These are phyloP conservation scores for Lachancea cidri DNA, from an alignment of 805 yeast species.

Conservation along the genomic window DNA sequence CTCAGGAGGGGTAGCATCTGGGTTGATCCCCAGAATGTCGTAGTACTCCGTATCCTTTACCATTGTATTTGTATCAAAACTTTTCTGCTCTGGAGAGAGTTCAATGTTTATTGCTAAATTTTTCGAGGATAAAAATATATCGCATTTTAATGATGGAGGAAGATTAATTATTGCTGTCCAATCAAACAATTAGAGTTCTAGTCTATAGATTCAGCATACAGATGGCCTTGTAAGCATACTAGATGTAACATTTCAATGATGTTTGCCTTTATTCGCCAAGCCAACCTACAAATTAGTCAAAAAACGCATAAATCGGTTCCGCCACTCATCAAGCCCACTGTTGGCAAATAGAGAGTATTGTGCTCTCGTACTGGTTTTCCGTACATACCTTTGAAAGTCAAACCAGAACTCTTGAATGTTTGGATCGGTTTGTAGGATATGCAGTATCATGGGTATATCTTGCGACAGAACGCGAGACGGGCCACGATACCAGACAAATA, in stretches of 20 bases:
- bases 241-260: no score
- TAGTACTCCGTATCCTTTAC: conserved; percentile 85
- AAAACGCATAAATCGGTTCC: conserved; percentile 1
- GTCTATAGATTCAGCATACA: no score
- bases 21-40: conserved; percentile 64
- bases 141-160: not conserved
- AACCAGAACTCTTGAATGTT: conserved; percentile 2
- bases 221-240: no score
- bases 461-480: conserved; percentile 6
- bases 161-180: no score
- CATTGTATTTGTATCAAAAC: conserved; percentile 37
- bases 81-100: not conserved
- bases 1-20: conserved; percentile 70
- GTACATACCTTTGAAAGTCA: not conserved
- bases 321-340: not conserved
- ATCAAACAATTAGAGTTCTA: no score
- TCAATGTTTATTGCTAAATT: not conserved
- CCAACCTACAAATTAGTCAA: conserved; percentile 3
- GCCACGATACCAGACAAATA: conserved; percentile 35
- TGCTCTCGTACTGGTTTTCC: not conserved
- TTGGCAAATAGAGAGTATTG: not conserved
- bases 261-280: no score
- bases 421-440: conserved; percentile 2
- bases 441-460: conserved; percentile 4
- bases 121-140: not conserved